Conservation (phyloP, 306 rosid species). For the Rosa persica region DNA sequence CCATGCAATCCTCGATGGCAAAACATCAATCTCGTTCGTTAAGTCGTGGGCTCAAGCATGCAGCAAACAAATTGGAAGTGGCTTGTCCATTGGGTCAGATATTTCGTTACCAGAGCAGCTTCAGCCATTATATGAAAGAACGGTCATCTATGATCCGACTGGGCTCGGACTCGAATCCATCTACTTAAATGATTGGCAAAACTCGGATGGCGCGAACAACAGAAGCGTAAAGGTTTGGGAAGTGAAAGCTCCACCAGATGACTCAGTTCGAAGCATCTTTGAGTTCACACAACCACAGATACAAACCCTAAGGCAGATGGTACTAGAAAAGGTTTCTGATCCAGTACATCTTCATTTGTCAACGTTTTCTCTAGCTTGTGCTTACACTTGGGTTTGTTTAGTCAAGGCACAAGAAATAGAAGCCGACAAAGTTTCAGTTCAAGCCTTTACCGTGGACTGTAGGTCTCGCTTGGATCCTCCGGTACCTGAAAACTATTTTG, state of each 20-base stretch:
- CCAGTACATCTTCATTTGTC: not conserved
- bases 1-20: not conserved
- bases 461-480: not conserved
- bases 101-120: too few species aligned
- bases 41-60: not conserved
- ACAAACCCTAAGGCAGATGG: not conserved
- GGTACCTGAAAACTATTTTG: not conserved
- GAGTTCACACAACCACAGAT: not conserved
- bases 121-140: not conserved
- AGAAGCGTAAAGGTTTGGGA: not conserved
- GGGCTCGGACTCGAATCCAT: not conserved
- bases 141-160: not conserved
- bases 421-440: too few species aligned
- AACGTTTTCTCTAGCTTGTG: not conserved
- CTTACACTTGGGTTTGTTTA: not conserved
- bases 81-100: too few species aligned
- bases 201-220: not conserved
- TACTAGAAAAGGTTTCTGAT: not conserved
- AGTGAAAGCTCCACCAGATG: too few species aligned
- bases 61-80: not conserved
- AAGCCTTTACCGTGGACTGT: not conserved
- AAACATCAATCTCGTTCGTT: not conserved
- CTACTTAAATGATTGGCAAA: not conserved
- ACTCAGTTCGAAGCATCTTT: not conserved
- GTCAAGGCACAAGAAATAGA: not conserved